Percentiles rank a stretch among this genome's conserved stretches.
Conservation (phyloP, 371 early-diverging fungal genomes). For the Entomophthora muscae region DNA sequence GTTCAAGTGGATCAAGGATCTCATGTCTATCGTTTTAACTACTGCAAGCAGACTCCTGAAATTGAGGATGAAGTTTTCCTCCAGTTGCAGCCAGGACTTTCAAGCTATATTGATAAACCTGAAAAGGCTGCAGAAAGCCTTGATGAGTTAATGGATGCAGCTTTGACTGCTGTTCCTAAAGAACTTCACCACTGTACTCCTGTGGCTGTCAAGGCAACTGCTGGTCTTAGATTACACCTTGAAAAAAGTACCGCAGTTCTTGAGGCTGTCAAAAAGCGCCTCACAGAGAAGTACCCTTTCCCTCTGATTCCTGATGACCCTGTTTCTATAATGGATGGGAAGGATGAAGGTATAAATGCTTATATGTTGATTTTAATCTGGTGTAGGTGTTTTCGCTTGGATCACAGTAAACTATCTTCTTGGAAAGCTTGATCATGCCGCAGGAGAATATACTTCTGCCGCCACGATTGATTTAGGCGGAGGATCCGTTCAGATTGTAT, state of each 20-base stretch:
- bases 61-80: conserved; percentile 74
- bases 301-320: conserved; percentile 40
- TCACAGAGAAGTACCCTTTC: conserved; percentile 66
- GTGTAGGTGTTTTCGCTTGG: conserved; percentile 85
- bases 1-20: conserved; percentile 94
- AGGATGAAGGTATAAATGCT: conserved; percentile 60
- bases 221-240: conserved; percentile 64
- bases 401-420: conserved; percentile 92
- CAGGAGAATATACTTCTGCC: conserved; percentile 37
- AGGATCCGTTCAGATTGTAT: conserved; percentile 89
- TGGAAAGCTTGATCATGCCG: conserved; percentile 22
- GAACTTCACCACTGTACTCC: conserved; percentile 66
- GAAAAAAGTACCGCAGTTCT: conserved; percentile 50
- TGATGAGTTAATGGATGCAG: conserved; percentile 55
- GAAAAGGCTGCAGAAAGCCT: conserved; percentile 63
- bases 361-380: not conserved
- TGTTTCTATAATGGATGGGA: conserved; percentile 86
- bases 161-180: conserved; percentile 53
- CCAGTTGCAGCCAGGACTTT: conserved; percentile 73
- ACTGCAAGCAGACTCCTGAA: conserved; percentile 50
- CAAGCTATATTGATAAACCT: conserved; percentile 42
- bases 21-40: conserved; percentile 81
- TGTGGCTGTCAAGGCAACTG: conserved; percentile 89
- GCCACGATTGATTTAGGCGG: conserved; percentile 95
- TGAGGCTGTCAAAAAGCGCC: conserved; percentile 37